Evolutionary conservation across 1,284 basidiomycete species (phyloP).

Genomic region (Leccinum solheimii): DNA sequence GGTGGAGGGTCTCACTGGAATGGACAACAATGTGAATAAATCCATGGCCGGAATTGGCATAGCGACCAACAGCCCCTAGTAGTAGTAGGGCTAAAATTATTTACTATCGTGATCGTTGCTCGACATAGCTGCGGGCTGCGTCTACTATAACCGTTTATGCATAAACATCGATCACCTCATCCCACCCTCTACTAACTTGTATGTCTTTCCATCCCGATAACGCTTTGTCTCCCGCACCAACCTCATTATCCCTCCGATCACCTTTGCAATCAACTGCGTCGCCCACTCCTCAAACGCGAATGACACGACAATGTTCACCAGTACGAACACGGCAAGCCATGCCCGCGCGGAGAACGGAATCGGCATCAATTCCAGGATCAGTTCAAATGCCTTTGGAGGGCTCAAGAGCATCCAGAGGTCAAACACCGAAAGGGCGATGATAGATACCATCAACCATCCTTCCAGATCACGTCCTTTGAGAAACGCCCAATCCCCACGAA

Average conservation of each 20-base stretch:
- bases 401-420: conserved; percentile 75
- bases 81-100: not conserved
- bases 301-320: conserved; percentile 74
- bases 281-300: conserved; percentile 83
- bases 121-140: not conserved
- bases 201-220: conserved; percentile 60
- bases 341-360: conserved; percentile 73
- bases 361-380: conserved; percentile 77
- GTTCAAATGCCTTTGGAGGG: conserved; percentile 62
- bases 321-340: conserved; percentile 69
- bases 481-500: not conserved
- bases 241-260: conserved; percentile 51
- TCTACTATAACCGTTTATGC: not conserved
- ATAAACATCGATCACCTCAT: conserved; percentile 41
- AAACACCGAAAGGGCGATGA: conserved; percentile 67
- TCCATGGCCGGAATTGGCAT: conserved; percentile 15
- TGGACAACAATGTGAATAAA: conserved; percentile 2
- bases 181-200: conserved; percentile 72
- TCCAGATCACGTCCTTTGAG: conserved; percentile 18
- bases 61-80: conserved; percentile 6
- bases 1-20: not conserved
- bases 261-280: conserved; percentile 56
- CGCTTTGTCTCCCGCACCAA: conserved; percentile 48
- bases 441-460: conserved; percentile 80
- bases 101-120: not conserved